Base-by-base conservation (phyloP, 495 filamentous ascomycete species). In the Durotheca rogersii region DNA sequence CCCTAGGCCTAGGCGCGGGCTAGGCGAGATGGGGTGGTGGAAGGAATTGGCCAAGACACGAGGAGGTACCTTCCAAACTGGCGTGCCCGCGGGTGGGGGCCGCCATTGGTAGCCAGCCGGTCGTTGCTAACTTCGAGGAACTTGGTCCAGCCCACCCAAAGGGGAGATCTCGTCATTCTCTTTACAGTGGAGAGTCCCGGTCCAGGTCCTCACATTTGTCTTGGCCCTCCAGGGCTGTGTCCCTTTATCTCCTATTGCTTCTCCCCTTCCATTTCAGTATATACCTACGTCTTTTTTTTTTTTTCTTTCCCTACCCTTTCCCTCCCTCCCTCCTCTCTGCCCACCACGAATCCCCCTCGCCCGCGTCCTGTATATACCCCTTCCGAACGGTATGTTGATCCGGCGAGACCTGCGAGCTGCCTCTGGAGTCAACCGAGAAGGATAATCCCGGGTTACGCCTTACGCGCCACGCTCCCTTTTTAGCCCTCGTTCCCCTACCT, bases 151-250 rank as follows among this genome's bases (percentile, higher is more conserved):
- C 33, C 55, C 48, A 58, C 40, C 35, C 37, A 52, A 58, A 49
- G 33, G 33, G 42, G 45, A 44, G 50, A 54, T 59, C 50, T 45
- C 56, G 50, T 54, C 50, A 54, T 59, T 27, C 9, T 59, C 50
- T 54, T 54, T 21, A 41, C 31, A 11, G 56, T 51, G 50, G 45
- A 47, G 56, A 53, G 36, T 43, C 42, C 43, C 40, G 32, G 27
- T 31, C 42, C 47, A 42, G 25, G 34, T 47, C 12, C 31, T 51
- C 41, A 51, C 42, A 46, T 51, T 54, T 51, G 44, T 29, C 48
- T 58, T 49, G 49, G 34, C 34, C 44, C 23, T 38, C 50, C 16
- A 46, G 50, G 56, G 20, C 45, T 33, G 17, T 4, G 9, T 46
- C 51, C 45, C 45, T 58, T 38, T 47, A 27, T 27, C 23, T 31